phyloP scores from a whole-genome alignment of 1,284 basidiomycete genomes.

The Sphagnurus paluster region DNA sequence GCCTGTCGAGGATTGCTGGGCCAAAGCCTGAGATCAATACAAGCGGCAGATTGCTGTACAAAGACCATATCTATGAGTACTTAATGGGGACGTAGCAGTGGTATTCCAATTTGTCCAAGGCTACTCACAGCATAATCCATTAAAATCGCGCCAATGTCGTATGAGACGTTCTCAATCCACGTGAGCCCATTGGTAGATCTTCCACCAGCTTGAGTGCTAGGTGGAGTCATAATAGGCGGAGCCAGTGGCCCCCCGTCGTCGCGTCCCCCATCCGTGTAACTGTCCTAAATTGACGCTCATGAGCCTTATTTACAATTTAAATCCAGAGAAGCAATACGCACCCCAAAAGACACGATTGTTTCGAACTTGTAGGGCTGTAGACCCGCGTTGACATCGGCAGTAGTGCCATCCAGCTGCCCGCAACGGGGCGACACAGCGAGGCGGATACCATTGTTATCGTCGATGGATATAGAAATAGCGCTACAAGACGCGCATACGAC shows the following conservation, averaged over 20 bases:
- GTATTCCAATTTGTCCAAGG: background rate
- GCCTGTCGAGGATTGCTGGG: constrained; percentile 22
- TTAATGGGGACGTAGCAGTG: background rate
- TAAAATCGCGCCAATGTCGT: constrained; percentile 30
- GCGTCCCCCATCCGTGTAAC: constrained; percentile 33
- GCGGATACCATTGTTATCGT: constrained; percentile 29
- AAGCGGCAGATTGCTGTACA: constrained; percentile 26
- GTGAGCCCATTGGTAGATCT: constrained; percentile 33
- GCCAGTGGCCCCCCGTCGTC: constrained; percentile 28
- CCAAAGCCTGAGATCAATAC: constrained; percentile 26
- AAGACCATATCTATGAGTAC: background rate
- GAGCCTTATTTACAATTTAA: background rate
- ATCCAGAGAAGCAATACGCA: constrained; percentile 17
- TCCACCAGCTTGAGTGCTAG: constrained; percentile 32
- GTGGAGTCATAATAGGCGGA: constrained; percentile 30
- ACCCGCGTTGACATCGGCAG: constrained; percentile 38
- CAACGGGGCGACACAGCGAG: constrained; percentile 38
- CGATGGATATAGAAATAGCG: background rate
- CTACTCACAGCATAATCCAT: constrained; percentile 42
- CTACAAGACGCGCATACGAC: too few relatives aligned
- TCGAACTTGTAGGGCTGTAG: constrained; percentile 29
- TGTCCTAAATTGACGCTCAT: constrained; percentile 23
- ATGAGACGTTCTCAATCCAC: constrained; percentile 37
- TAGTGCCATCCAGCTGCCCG: constrained; percentile 30
- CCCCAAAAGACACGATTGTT: constrained; percentile 42